Conservation (phyloP, 768 basidiomycete genomes). For the Calvatia gigantea region DNA sequence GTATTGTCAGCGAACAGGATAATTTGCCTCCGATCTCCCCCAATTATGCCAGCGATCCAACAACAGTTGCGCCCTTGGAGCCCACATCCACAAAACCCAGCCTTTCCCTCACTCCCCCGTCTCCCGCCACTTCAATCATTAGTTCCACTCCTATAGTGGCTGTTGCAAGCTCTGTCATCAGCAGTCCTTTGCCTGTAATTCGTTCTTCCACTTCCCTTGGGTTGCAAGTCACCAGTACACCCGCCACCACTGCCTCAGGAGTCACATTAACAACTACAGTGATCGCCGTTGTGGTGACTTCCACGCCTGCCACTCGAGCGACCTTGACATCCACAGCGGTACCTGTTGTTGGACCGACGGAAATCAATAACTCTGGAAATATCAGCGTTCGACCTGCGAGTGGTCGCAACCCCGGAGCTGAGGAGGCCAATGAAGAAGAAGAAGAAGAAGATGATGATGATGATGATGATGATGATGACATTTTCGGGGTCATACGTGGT, state of each 20-base stretch:
- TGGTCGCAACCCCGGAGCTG: background rate
- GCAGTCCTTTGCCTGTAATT: background rate
- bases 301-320: background rate
- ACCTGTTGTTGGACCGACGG: background rate
- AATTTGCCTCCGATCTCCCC: background rate
- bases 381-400: background rate
- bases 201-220: background rate
- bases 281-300: background rate
- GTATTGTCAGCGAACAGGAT: background rate
- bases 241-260: background rate
- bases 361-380: background rate
- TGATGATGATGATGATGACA: conserved; percentile 14
- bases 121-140: conserved; percentile 1
- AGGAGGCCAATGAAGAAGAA: conserved; percentile 17
- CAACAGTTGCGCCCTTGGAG: background rate
- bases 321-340: background rate
- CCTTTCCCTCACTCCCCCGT: background rate
- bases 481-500: too few relatives aligned
- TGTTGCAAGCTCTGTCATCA: background rate
- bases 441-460: conserved; percentile 15
- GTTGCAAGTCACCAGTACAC: background rate
- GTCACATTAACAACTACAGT: background rate
- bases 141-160: background rate
- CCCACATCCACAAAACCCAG: background rate
- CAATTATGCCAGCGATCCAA: background rate